phyloP scores from a whole-genome alignment of 495 filamentous ascomycete genomes.

The Tuber microsphaerosporum region DNA sequence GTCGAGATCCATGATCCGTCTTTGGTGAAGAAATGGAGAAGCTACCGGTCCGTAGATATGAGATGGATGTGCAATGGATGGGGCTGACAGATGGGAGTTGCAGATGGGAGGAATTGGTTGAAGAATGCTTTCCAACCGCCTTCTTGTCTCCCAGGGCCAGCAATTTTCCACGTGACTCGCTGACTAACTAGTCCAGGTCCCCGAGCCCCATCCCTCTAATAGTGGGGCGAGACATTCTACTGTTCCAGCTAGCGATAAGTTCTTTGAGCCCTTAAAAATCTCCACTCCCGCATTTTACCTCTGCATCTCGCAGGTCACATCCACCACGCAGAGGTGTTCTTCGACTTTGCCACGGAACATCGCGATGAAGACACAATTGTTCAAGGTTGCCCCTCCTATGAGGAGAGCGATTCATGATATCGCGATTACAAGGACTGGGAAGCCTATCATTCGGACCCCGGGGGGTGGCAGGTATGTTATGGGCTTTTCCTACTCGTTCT shows the following conservation, averaged over 20 bases:
- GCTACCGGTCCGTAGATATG: constrained; percentile 4
- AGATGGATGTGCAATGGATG: constrained; percentile 15
- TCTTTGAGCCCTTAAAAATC: constrained; percentile 11
- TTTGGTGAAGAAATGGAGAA: constrained; percentile 33
- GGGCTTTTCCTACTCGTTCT: neutral
- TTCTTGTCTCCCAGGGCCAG: neutral
- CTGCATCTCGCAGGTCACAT: neutral
- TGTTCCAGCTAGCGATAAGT: neutral
- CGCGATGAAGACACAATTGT: constrained; percentile 20
- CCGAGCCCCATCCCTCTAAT: constrained; percentile 7
- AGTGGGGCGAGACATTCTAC: constrained; percentile 9
- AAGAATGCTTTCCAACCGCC: neutral
- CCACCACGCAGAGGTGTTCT: constrained; percentile 40
- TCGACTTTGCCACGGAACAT: constrained; percentile 30
- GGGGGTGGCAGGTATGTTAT: constrained; percentile 65
- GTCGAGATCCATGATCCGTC: constrained; percentile 38
- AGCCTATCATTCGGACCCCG: constrained; percentile 70
- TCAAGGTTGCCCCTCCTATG: constrained; percentile 23
- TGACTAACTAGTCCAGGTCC: constrained; percentile 15
- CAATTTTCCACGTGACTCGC: constrained; percentile 17
- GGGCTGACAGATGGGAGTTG: constrained; percentile 11
- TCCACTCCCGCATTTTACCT: constrained; percentile 14
- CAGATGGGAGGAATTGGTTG: constrained; percentile 14
- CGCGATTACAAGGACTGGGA: constrained; percentile 76
- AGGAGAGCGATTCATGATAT: constrained; percentile 65